These are phyloP conservation scores for Pestalotiopsis sp. DNA, from an alignment of 2,329 filamentous ascomycete species.

Conservation along the genomic window DNA sequence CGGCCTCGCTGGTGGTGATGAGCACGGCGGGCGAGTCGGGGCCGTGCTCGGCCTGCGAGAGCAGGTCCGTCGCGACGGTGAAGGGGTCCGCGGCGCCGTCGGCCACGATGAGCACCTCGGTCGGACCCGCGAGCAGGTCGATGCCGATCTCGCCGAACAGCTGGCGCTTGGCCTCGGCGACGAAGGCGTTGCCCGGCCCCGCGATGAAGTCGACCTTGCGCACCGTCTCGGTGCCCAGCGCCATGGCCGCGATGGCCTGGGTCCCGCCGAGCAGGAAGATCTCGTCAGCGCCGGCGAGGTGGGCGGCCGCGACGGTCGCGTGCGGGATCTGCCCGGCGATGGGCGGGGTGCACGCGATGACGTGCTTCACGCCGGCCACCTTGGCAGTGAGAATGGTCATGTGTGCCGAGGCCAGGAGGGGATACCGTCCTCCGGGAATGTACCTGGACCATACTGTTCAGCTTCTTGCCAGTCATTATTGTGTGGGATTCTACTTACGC, in stretches of 20 bases:
- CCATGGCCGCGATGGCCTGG: constrained; percentile 56
- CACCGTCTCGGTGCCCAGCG: constrained; percentile 50
- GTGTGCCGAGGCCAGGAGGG: constrained; percentile 54
- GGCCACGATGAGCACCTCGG: constrained; percentile 53
- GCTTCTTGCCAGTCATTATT: background rate
- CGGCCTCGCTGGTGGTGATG: constrained; percentile 46
- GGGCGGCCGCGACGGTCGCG: constrained; percentile 53
- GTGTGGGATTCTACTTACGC: constrained; percentile 30
- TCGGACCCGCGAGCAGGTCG: constrained; percentile 56
- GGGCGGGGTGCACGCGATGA: constrained; percentile 55
- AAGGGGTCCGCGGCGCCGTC: constrained; percentile 49
- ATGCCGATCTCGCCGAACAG: constrained; percentile 57
- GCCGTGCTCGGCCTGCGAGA: constrained; percentile 55
- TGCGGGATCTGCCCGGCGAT: constrained; percentile 49
- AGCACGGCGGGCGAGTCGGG: constrained; percentile 53
- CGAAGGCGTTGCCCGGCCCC: constrained; percentile 57
- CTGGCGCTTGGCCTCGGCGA: constrained; percentile 56
- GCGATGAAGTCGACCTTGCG: constrained; percentile 54
- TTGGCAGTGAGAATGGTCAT: constrained; percentile 61
- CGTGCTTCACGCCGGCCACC: constrained; percentile 52
- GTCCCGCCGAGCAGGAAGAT: constrained; percentile 55
- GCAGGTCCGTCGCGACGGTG: constrained; percentile 46
- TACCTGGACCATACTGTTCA: constrained; percentile 28
- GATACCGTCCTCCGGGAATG: constrained; percentile 55
- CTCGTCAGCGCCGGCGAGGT: constrained; percentile 51